Evolutionary conservation across 2,329 filamentous ascomycete genomes (phyloP).

Genomic region (Alternaria ventricosa): DNA sequence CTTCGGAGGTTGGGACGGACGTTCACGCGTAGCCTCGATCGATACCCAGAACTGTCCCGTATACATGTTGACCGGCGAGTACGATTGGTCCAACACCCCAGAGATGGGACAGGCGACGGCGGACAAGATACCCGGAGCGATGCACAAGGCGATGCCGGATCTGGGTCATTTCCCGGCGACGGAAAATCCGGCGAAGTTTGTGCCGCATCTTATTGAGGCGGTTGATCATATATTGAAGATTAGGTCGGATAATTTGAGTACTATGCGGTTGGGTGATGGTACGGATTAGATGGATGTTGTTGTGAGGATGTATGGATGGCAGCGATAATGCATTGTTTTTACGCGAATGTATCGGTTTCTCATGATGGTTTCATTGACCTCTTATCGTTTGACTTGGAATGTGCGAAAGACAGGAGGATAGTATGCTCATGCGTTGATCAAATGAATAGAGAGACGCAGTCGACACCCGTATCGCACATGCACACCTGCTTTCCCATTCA

Average conservation of each 20-base stretch:
- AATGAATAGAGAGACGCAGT: not conserved
- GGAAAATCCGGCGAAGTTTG: constrained; percentile 52
- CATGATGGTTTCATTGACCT: not conserved
- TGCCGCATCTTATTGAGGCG: constrained; percentile 48
- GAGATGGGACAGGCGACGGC: constrained; percentile 56
- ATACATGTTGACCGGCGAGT: constrained; percentile 60
- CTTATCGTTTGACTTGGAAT: not conserved
- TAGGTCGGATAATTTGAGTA: constrained; percentile 37
- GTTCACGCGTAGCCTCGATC: constrained; percentile 53
- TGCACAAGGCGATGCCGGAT: constrained; percentile 54
- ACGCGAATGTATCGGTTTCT: not conserved
- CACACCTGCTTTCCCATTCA: not conserved
- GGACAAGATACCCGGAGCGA: constrained; percentile 55
- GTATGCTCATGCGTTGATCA: not conserved
- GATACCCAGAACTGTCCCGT: constrained; percentile 58
- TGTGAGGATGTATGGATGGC: not conserved
- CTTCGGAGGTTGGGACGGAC: constrained; percentile 59
- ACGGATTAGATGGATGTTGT: constrained; percentile 16
- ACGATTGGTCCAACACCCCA: constrained; percentile 58
- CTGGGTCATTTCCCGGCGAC: constrained; percentile 58
- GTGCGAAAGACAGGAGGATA: not conserved
- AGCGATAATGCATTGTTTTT: not conserved
- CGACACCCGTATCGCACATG: not conserved
- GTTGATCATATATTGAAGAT: constrained; percentile 49
- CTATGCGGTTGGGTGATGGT: constrained; percentile 38